A percentile compares a stretch with the other conserved stretches of the same genome.
Conservation (phyloP, 2,329 filamentous ascomycete species). For the Emmonsiellopsis sp. region DNA sequence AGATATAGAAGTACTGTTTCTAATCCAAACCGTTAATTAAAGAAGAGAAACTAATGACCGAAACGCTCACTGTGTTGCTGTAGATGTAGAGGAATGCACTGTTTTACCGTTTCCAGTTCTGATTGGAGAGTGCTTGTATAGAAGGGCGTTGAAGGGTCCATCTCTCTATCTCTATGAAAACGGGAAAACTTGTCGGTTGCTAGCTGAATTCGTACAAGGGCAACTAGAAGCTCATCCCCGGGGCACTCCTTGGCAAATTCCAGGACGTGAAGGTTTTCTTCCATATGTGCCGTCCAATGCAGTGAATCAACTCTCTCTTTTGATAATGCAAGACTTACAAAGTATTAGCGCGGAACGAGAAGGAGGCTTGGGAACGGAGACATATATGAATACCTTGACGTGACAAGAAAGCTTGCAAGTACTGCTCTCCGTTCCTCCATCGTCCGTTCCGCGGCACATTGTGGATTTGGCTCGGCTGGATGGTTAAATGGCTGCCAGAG, state of each 20-base stretch:
- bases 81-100: conserved; percentile 13
- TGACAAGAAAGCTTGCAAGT: conserved; percentile 40
- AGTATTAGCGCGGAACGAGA: conserved; percentile 6
- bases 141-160: neutral
- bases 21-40: conserved; percentile 6
- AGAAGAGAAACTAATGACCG: conserved; percentile 3
- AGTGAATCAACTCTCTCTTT: conserved; percentile 25
- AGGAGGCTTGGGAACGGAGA: too few relatives aligned
- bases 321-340: conserved; percentile 30
- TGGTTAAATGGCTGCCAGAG: neutral
- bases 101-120: conserved; percentile 14
- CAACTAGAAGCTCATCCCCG: neutral
- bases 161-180: neutral
- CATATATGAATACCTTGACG: conserved; percentile 25
- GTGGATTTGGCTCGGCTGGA: conserved; percentile 12
- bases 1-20: neutral
- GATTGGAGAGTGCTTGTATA: conserved; percentile 9
- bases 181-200: neutral
- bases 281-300: conserved; percentile 1
- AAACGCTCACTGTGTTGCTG: conserved; percentile 14
- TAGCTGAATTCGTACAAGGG: neutral
- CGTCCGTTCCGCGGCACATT: conserved; percentile 22
- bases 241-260: neutral
- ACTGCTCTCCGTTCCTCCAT: conserved; percentile 43
- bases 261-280: conserved; percentile 5